These are phyloP conservation scores for Eudorina sp. DNA, from an alignment of 139 green algal genomes.

Conservation along the genomic window DNA sequence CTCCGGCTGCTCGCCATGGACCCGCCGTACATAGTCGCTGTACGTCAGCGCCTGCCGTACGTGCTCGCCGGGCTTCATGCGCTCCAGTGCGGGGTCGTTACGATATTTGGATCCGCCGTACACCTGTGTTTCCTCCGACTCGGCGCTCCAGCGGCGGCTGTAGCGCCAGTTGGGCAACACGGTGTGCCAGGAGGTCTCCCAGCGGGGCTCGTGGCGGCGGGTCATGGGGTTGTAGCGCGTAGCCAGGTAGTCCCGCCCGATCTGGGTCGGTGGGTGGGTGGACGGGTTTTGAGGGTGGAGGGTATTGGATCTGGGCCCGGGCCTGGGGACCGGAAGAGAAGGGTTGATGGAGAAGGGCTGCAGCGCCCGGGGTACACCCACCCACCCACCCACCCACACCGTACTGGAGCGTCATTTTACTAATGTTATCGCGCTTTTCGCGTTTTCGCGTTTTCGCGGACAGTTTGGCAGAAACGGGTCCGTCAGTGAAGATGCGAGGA, in stretches of 20 bases:
- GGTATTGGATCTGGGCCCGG: too few species aligned
- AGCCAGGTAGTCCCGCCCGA: not conserved
- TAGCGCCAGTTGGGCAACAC: slow-evolving; percentile 24
- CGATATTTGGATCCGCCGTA: slow-evolving; percentile 48
- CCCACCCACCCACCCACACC: too few species aligned
- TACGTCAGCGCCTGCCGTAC: slow-evolving; percentile 31
- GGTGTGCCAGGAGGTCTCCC: slow-evolving; percentile 8
- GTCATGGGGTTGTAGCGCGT: slow-evolving; percentile 34
- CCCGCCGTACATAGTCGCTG: not conserved
- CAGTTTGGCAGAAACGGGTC: too few species aligned
- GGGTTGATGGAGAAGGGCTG: too few species aligned
- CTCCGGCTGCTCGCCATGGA: not conserved
- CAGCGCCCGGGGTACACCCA: too few species aligned
- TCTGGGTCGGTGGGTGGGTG: too few species aligned
- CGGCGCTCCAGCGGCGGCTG: slow-evolving; percentile 11
- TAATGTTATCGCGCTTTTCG: too few species aligned
- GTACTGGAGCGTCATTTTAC: too few species aligned
- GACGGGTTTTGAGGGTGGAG: too few species aligned
- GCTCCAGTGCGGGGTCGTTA: slow-evolving; percentile 30
- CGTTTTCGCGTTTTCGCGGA: too few species aligned
- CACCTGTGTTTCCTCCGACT: slow-evolving; percentile 11
- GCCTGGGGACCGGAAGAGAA: too few species aligned
- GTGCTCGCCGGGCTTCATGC: slow-evolving; percentile 1
- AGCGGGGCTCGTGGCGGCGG: not conserved
- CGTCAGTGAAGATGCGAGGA: too few species aligned